phyloP scores from a whole-genome alignment of 257 asterid species.

The Solanum clarkiae region DNA sequence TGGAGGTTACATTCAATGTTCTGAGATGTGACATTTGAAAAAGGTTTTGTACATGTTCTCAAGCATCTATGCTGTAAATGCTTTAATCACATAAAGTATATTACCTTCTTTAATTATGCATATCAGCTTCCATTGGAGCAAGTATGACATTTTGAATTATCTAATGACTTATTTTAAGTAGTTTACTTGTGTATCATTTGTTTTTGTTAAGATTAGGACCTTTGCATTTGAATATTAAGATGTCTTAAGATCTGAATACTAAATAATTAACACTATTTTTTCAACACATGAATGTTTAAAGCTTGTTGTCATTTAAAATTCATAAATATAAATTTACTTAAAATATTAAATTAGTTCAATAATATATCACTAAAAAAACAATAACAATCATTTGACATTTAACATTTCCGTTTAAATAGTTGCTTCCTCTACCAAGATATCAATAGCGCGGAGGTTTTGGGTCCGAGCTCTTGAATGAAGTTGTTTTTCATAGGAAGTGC shows the following conservation, averaged over 20 bases:
- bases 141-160: background rate
- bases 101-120: background rate
- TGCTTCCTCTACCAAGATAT: too few species aligned
- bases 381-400: too few species aligned
- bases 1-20: background rate
- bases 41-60: background rate
- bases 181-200: background rate
- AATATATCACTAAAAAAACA: too few species aligned
- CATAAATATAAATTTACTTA: background rate
- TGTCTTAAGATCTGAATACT: background rate
- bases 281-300: background rate
- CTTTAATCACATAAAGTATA: background rate
- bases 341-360: too few species aligned
- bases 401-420: too few species aligned
- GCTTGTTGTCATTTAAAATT: background rate
- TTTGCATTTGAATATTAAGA: background rate
- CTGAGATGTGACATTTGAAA: background rate
- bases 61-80: background rate
- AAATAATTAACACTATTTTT: background rate
- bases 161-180: background rate
- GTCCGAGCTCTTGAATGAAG: too few species aligned
- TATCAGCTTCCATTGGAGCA: background rate
- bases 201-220: background rate
- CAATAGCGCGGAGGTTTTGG: too few species aligned
- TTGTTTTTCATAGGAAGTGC: too few species aligned